These are phyloP conservation scores for Alternaria brassicicola DNA, from an alignment of 2,329 filamentous ascomycete species.

Conservation along the genomic window DNA sequence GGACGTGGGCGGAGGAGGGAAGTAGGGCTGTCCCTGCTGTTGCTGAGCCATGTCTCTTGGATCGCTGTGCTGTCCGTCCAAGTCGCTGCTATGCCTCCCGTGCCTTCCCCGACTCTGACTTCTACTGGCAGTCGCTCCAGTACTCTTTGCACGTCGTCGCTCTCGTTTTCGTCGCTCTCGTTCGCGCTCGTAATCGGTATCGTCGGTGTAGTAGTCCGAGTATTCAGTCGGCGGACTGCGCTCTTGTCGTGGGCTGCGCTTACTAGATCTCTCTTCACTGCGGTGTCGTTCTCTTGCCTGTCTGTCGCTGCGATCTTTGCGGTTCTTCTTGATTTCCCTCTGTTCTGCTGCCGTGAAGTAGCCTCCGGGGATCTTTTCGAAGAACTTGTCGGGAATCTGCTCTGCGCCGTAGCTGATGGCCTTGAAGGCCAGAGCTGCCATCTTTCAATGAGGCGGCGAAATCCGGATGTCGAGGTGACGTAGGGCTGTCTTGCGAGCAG, in stretches of 20 bases:
- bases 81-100: conserved; percentile 28
- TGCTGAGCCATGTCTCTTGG: conserved; percentile 33
- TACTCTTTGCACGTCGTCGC: conserved; percentile 36
- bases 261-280: conserved; percentile 21
- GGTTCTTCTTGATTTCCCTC: conserved; percentile 31
- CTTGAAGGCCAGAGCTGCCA: conserved; percentile 48
- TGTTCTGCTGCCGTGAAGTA: conserved; percentile 44
- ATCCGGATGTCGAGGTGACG: conserved; percentile 42
- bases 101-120: conserved; percentile 40
- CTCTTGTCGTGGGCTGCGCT: conserved; percentile 33
- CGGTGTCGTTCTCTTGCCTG: conserved; percentile 23
- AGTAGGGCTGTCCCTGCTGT: conserved; percentile 38
- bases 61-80: conserved; percentile 34
- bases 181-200: conserved; percentile 39
- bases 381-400: conserved; percentile 48
- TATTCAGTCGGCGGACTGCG: conserved; percentile 36
- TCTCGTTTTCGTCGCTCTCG: conserved; percentile 30
- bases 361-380: conserved; percentile 47
- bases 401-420: conserved; percentile 48
- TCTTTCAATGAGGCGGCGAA: conserved; percentile 33
- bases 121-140: conserved; percentile 30
- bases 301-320: conserved; percentile 24
- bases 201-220: conserved; percentile 39
- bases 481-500: conserved; percentile 29
- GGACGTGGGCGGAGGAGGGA: conserved; percentile 41